These are phyloP conservation scores for Chrysochromulina parva DNA, from an alignment of 78 protist genomes.

Conservation along the genomic window DNA sequence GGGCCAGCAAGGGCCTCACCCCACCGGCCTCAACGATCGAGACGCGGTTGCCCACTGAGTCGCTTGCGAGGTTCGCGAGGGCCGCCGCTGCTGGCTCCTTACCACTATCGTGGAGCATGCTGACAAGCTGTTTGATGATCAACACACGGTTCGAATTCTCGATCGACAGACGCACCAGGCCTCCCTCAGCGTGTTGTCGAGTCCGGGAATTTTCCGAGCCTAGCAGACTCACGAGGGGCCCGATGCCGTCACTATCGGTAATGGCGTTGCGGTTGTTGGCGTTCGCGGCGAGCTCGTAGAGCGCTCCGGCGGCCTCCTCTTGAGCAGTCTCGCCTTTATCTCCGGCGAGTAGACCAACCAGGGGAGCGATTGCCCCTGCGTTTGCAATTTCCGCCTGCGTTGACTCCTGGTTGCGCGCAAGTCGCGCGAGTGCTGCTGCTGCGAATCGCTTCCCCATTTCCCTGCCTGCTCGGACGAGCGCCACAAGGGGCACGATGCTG, in stretches of 20 bases:
- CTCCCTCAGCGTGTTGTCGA: no score
- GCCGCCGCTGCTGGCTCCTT: not conserved
- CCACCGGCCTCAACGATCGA: not conserved
- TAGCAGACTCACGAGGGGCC: not conserved
- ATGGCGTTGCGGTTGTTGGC: not conserved
- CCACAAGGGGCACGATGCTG: no score
- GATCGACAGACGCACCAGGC: no score
- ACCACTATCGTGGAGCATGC: no score
- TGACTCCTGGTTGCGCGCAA: not conserved
- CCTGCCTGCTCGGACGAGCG: no score
- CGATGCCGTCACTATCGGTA: not conserved
- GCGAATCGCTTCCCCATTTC: no score
- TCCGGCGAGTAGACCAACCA: not conserved
- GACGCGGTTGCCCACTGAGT: not conserved
- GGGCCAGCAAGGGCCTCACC: not conserved
- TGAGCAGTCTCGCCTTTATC: not conserved
- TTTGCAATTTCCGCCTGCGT: not conserved
- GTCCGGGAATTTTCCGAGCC: no score
- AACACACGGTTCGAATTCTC: no score
- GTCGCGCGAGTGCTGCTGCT: no score
- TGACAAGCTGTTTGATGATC: no score
- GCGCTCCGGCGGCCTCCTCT: not conserved
- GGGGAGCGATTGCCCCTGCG: not conserved
- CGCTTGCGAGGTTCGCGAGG: not conserved
- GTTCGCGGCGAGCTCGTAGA: not conserved